Percentiles rank a stretch among this genome's conserved stretches.
phyloP scores from a whole-genome alignment of 2,329 filamentous ascomycete species.

The Botrytis cinerea region DNA sequence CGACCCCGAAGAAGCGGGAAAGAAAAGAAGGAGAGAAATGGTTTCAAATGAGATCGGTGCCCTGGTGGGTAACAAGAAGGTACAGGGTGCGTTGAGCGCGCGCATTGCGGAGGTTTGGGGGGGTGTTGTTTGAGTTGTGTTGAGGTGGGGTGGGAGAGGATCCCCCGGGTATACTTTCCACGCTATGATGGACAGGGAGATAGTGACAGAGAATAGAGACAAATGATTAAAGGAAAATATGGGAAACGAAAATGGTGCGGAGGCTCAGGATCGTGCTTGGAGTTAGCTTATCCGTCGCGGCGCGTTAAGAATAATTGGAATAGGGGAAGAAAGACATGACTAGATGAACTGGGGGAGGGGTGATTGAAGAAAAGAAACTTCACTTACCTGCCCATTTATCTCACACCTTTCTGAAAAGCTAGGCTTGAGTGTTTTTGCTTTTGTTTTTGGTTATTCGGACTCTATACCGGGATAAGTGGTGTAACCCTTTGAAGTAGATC shows the following conservation, averaged over 20 bases:
- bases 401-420: background rate
- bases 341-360: background rate
- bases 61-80: slow-evolving; percentile 67
- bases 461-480: background rate
- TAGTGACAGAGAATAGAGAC: background rate
- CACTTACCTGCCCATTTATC: background rate
- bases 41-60: slow-evolving; percentile 58
- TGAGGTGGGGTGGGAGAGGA: too few relatives aligned
- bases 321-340: background rate
- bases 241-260: background rate
- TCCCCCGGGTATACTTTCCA: rapidly evolving
- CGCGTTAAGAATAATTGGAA: background rate
- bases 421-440: background rate
- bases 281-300: background rate
- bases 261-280: background rate
- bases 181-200: background rate
- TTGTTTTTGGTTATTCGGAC: background rate
- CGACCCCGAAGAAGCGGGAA: background rate
- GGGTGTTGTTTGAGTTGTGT: slow-evolving; percentile 37
- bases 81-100: slow-evolving; percentile 64
- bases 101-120: slow-evolving; percentile 76
- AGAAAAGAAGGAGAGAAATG: slow-evolving; percentile 60
- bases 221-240: background rate
- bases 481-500: background rate
- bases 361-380: background rate